Evolutionary conservation across 2,329 filamentous ascomycete genomes (phyloP).

Genomic region (Microdochium paspali): DNA sequence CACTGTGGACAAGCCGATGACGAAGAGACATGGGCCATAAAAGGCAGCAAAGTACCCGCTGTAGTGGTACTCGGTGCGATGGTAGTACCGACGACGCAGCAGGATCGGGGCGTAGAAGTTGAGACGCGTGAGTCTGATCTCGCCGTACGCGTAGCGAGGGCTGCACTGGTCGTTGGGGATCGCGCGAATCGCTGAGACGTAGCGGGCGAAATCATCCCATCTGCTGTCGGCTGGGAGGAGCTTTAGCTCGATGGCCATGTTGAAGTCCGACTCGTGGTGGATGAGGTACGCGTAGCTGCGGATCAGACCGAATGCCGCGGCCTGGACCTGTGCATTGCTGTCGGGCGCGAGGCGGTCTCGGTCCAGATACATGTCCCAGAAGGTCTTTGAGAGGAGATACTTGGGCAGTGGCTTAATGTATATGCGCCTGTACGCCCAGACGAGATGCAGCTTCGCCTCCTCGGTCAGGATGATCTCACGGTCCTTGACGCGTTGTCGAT

Average conservation of each 20-base stretch:
- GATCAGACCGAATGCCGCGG: conserved; percentile 20
- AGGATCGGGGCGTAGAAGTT: conserved; percentile 14
- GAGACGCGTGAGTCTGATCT: background rate
- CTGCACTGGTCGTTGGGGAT: conserved; percentile 8
- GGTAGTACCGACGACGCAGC: conserved; percentile 11
- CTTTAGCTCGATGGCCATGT: conserved; percentile 17
- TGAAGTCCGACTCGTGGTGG: conserved; percentile 21
- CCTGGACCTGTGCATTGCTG: conserved; percentile 3
- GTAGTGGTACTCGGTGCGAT: conserved; percentile 13
- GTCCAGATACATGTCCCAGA: conserved; percentile 14
- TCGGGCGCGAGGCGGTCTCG: background rate
- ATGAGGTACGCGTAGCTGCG: conserved; percentile 21
- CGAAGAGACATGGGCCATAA: conserved; percentile 13
- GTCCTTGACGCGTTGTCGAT: conserved; percentile 16
- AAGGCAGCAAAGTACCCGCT: conserved; percentile 12
- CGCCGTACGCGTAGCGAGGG: conserved; percentile 5
- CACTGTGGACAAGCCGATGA: conserved; percentile 11
- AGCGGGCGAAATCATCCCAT: conserved; percentile 10
- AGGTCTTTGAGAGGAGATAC: conserved; percentile 14
- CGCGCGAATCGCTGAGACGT: conserved; percentile 3
- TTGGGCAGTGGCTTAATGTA: conserved; percentile 17
- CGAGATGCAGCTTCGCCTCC: conserved; percentile 17
- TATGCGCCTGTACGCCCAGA: conserved; percentile 12
- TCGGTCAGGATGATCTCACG: conserved; percentile 19
- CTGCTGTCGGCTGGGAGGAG: conserved; percentile 7